phyloP scores from a whole-genome alignment of 352 stramenopile species.

The Stramenopiles sp. region DNA sequence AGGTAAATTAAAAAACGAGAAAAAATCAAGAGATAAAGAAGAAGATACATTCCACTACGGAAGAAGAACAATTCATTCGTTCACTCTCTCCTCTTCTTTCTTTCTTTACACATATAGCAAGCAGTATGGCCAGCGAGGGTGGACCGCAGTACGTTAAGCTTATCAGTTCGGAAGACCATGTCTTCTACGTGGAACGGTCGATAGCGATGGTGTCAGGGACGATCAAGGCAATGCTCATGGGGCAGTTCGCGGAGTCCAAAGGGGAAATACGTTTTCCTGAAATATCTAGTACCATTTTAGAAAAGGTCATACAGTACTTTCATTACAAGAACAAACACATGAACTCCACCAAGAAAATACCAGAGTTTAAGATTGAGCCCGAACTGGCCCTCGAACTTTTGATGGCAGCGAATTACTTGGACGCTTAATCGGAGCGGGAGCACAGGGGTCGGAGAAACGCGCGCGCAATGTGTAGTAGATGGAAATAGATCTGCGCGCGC shows the following conservation, averaged over 20 bases:
- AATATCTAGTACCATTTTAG: slow-evolving; percentile 82
- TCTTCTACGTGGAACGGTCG: slow-evolving; percentile 77
- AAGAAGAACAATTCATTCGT: too few species aligned
- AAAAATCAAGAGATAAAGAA: too few species aligned
- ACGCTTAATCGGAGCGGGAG: slow-evolving; percentile 64
- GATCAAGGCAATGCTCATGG: slow-evolving; percentile 87
- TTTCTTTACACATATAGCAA: too few species aligned
- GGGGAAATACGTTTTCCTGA: slow-evolving; percentile 90
- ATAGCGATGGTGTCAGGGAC: slow-evolving; percentile 81
- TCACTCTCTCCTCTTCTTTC: too few species aligned
- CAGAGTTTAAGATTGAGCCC: slow-evolving; percentile 92
- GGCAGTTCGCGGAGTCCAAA: slow-evolving; percentile 49
- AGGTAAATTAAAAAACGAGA: too few species aligned
- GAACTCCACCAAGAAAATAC: slow-evolving; percentile 74
- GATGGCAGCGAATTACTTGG: slow-evolving; percentile 91
- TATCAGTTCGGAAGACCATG: slow-evolving; percentile 80
- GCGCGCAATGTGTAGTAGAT: too few species aligned
- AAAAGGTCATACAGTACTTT: slow-evolving; percentile 93
- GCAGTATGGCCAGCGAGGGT: too few species aligned
- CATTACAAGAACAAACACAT: slow-evolving; percentile 91
- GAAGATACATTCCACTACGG: too few species aligned
- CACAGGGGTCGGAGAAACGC: too few species aligned
- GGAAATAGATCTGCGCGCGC: too few species aligned
- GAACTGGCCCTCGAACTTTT: slow-evolving; percentile 89
- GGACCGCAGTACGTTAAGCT: too few species aligned